Evolutionary conservation across 164 flowering plant species (phyloP).

Genomic region (Euptelea pleiosperma): DNA sequence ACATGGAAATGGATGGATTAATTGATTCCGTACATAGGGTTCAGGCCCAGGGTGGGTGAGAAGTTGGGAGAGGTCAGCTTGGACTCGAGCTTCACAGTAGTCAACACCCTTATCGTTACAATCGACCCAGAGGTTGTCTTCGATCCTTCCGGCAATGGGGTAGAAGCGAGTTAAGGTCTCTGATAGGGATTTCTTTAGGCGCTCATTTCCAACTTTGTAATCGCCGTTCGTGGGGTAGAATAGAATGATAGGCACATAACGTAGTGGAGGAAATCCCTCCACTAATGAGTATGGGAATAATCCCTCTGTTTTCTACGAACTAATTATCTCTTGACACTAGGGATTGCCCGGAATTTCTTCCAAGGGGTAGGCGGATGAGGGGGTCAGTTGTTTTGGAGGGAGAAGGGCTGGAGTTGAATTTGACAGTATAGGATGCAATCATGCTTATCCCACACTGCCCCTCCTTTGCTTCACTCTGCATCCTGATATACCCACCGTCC

Average conservation of each 20-base stretch:
- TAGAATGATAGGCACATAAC: not conserved
- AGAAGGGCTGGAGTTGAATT: conserved; percentile 12
- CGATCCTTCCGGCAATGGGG: conserved; percentile 3
- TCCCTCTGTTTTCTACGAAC: not conserved
- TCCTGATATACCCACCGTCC: conserved; percentile 31
- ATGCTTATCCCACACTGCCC: conserved; percentile 33
- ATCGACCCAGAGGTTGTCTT: not conserved
- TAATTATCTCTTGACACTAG: conserved; percentile 1
- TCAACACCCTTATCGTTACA: conserved; percentile 13
- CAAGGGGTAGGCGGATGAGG: conserved; percentile 14
- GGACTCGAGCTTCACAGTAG: not conserved
- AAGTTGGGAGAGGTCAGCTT: conserved; percentile 4
- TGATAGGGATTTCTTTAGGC: conserved; percentile 9
- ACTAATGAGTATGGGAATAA: not conserved
- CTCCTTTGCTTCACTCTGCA: conserved; percentile 15
- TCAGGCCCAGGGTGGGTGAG: not conserved
- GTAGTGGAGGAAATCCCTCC: not conserved
- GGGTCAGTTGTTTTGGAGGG: not conserved
- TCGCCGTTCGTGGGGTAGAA: not conserved
- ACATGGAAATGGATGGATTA: not conserved
- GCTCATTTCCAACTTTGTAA: not conserved
- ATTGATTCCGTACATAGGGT: not conserved
- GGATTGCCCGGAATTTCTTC: conserved; percentile 19
- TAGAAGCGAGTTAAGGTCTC: conserved; percentile 11
- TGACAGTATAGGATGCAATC: conserved; percentile 29